These are phyloP conservation scores for Lizanozyma gosingica DNA, from an alignment of 1,139 yeast genomes.

Conservation along the genomic window DNA sequence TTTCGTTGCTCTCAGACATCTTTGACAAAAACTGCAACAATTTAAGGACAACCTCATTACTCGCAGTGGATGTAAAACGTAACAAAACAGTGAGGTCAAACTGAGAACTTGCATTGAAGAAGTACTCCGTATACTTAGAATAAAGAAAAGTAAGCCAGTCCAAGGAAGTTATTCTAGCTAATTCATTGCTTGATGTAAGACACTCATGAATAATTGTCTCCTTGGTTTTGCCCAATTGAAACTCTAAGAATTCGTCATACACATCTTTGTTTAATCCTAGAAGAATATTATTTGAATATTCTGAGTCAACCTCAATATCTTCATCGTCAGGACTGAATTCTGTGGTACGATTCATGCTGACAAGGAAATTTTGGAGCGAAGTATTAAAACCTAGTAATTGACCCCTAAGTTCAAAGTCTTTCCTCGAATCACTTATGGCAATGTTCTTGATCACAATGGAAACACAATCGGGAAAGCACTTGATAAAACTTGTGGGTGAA, in stretches of 20 bases:
- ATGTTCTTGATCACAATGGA: conserved; percentile 29
- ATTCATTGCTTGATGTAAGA: conserved; percentile 45
- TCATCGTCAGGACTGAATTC: conserved; percentile 1
- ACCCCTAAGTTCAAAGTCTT: conserved; percentile 31
- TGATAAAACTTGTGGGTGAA: conserved; percentile 68
- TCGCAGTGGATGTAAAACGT: conserved; percentile 77
- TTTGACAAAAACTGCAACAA: conserved; percentile 72
- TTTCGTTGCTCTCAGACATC: conserved; percentile 74
- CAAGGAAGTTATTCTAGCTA: conserved; percentile 74
- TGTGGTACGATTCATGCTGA: conserved; percentile 14
- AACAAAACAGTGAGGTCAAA: conserved; percentile 68
- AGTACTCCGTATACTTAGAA: conserved; percentile 57
- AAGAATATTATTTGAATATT: neutral
- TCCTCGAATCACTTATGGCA: conserved; percentile 28
- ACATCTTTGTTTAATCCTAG: conserved; percentile 31
- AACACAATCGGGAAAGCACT: conserved; percentile 42
- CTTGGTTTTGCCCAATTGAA: conserved; percentile 27
- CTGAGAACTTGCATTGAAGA: conserved; percentile 32
- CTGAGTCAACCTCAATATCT: conserved; percentile 9
- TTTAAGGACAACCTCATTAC: conserved; percentile 73
- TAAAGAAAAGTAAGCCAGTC: conserved; percentile 90
- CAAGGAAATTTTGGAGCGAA: conserved; percentile 25
- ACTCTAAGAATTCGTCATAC: conserved; percentile 33
- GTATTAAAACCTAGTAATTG: conserved; percentile 28
- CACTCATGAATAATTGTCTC: conserved; percentile 30